A percentile compares a stretch with the other conserved stretches of the same genome.
Conservation (phyloP, 306 rosid species). For the Prinsepia uniflora region DNA sequence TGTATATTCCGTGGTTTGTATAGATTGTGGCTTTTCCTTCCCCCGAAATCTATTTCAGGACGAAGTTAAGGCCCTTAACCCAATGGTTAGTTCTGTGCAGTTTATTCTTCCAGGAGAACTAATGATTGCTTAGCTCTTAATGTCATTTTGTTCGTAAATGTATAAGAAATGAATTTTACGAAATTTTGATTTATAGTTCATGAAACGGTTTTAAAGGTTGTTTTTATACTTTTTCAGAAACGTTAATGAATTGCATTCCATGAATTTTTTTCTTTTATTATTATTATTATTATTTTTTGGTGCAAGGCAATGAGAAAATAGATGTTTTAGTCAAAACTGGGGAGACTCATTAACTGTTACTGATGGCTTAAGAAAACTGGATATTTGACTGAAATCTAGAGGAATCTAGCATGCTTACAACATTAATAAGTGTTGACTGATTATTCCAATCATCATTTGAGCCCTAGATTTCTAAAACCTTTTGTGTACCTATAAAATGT, state of each 20-base stretch:
- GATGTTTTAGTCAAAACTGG: neutral
- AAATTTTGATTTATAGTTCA: neutral
- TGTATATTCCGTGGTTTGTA: conserved; percentile 74
- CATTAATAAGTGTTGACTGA: neutral
- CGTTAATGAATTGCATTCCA: neutral
- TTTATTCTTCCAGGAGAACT: conserved; percentile 4
- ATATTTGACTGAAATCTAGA: neutral
- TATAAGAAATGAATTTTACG: conserved; percentile 1
- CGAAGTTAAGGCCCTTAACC: conserved; percentile 75
- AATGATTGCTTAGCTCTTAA: neutral
- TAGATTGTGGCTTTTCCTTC: conserved; percentile 67
- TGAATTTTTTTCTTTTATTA: neutral
- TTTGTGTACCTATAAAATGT: neutral
- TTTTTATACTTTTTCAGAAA: neutral
- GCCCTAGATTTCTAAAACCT: neutral
- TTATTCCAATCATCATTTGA: neutral
- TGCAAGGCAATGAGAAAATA: no score
- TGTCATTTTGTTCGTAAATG: conserved; percentile 4
- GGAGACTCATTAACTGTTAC: neutral
- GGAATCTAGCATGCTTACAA: no score
- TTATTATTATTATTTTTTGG: no score
- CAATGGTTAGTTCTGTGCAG: conserved; percentile 56
- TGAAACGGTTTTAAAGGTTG: neutral
- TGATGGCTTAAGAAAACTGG: neutral
- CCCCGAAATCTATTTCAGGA: conserved; percentile 73